Evolutionary conservation across 306 rosid species (phyloP), one percentile per base, ranked within the genome.

Genomic region (Dalbergia oliveri): DNA sequence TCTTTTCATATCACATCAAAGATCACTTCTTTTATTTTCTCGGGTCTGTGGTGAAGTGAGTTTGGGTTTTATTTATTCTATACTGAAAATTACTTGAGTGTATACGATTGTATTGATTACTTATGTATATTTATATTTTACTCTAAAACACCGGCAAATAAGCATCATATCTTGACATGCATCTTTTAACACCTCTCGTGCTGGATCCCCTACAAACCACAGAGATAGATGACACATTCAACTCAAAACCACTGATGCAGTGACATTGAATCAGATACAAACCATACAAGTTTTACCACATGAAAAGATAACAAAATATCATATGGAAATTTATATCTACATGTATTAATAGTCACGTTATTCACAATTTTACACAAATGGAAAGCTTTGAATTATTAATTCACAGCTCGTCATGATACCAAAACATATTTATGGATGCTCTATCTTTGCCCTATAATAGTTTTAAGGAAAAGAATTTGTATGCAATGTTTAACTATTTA

Each of bases 111-210:
- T n/a, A n/a, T n/a, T n/a, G n/a, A n/a, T n/a, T n/a, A n/a, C n/a
- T n/a, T n/a, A n/a, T n/a, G n/a, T n/a, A n/a, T n/a, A n/a, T n/a
- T n/a, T n/a, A n/a, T n/a, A n/a, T n/a, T n/a, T n/a, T n/a, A n/a
- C n/a, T n/a, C n/a, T n/a, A n/a, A n/a, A n/a, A n/a, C n/a, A n/a
- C n/a, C n/a, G n/a, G 81, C 93, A 90, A 76, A 89, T 85, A 44
- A 80, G 84, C 94, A 90, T 91, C 82, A 94, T 72, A 87, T 94
- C 90, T 75, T 88, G 97, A 73, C 94, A 89, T 50, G 91, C 86
- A 84, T 94, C 94, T 79, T 21, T 91, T 81, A 94, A 47, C 39
- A 72, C 91, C 64, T 90, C 94, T 8, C 82, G 75, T 2, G 97
- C 90, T 34, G 91, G 86, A 87, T 86, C 94, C 73, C 98, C 98